Evolutionary conservation across 305 asterid species (phyloP).

Genomic region (Striga hermonthica): DNA sequence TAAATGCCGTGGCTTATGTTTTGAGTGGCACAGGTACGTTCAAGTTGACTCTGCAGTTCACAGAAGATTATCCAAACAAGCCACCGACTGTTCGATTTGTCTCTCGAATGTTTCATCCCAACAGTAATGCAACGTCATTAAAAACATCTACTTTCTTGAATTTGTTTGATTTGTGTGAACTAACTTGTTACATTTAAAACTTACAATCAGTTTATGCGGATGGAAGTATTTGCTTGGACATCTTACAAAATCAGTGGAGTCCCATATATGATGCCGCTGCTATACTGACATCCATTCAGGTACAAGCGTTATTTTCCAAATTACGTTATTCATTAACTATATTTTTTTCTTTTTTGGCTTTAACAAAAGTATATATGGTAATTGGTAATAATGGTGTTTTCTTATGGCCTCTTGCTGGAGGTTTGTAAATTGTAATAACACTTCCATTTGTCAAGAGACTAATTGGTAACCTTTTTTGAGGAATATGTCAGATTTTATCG

Average conservation of each 20-base stretch:
- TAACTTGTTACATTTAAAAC: constrained; percentile 22
- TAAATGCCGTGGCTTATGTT: constrained; percentile 18
- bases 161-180: constrained; percentile 11
- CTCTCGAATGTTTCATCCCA: constrained; percentile 71
- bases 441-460: too few species aligned
- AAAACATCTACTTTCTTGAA: not conserved
- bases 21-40: constrained; percentile 52
- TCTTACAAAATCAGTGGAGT: constrained; percentile 69
- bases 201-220: constrained; percentile 56
- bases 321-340: too few species aligned
- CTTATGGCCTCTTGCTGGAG: too few species aligned
- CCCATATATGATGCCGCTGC: constrained; percentile 66
- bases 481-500: too few species aligned
- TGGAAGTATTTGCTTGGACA: constrained; percentile 68
- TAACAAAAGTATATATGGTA: too few species aligned
- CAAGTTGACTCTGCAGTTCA: constrained; percentile 54
- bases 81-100: constrained; percentile 72
- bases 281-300: constrained; percentile 65
- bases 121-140: constrained; percentile 41
- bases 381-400: too few species aligned
- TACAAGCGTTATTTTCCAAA: constrained; percentile 31
- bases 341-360: too few species aligned
- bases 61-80: constrained; percentile 64
- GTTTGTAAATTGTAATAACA: too few species aligned
- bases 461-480: too few species aligned